Percentiles rank a stretch among this genome's conserved stretches.
Conservation (phyloP, 768 basidiomycete genomes). For the Leccinum obscurum region DNA sequence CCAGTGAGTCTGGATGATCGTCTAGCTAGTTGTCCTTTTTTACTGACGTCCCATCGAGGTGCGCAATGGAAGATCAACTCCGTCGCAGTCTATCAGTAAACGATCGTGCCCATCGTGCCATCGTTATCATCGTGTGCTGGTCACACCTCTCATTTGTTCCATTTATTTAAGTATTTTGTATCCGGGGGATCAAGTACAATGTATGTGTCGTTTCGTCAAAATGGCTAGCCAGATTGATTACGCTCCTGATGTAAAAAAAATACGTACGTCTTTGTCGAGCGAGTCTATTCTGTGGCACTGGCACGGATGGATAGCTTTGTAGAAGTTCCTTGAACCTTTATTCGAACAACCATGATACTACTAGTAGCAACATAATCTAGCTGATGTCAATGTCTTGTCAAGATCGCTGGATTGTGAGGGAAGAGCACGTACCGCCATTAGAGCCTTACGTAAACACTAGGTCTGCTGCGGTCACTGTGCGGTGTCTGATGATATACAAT, state of each 20-base stretch:
- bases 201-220: background rate
- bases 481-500: no score
- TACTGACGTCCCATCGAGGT: constrained; percentile 33
- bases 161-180: background rate
- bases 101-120: background rate
- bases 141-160: background rate
- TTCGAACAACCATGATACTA: background rate
- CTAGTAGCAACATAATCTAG: background rate
- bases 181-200: background rate
- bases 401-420: no score
- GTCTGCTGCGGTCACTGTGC: no score
- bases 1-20: constrained; percentile 30
- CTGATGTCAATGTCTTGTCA: background rate
- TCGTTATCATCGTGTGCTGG: background rate
- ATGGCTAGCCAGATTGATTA: background rate
- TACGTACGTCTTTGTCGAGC: background rate
- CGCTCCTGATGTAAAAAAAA: background rate
- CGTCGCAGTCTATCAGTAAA: constrained; percentile 48
- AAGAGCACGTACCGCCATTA: no score
- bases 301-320: background rate
- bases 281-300: background rate
- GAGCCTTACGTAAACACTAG: no score
- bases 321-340: background rate
- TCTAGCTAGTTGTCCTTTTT: background rate
- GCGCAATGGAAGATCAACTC: constrained; percentile 59